These are phyloP conservation scores for Phytopythium ostracodes DNA, from an alignment of 352 stramenopile species.

Conservation along the genomic window DNA sequence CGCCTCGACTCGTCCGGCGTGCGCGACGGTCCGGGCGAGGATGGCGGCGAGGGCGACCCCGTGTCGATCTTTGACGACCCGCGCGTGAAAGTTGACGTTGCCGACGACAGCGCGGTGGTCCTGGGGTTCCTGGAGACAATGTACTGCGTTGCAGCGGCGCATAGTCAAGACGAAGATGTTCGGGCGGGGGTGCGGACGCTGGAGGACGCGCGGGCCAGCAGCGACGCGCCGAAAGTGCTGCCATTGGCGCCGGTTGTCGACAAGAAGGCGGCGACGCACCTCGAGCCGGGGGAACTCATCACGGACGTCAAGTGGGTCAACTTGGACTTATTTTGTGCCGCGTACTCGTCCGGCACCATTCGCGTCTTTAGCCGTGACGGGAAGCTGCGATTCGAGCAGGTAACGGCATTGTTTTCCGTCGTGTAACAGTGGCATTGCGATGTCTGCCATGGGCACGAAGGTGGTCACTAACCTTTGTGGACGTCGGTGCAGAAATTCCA, in stretches of 20 bases:
- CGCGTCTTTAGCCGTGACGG: constrained; percentile 54
- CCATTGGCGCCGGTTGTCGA: constrained; percentile 22
- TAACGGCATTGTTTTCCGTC: constrained; percentile 6
- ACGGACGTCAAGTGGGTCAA: constrained; percentile 70
- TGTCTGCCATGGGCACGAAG: neutral
- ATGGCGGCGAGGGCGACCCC: constrained; percentile 1
- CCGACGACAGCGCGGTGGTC: constrained; percentile 38
- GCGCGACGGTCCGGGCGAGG: neutral
- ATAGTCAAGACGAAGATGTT: neutral
- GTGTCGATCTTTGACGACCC: constrained; percentile 41
- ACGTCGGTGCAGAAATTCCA: constrained; percentile 37
- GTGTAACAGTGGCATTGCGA: neutral
- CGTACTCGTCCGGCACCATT: constrained; percentile 57
- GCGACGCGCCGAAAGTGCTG: constrained; percentile 3
- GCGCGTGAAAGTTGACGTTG: constrained; percentile 46
- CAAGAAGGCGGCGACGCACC: constrained; percentile 11
- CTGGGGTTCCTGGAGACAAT: constrained; percentile 37
- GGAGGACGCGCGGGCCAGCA: constrained; percentile 13
- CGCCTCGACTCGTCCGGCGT: constrained; percentile 21
- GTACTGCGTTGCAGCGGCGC: constrained; percentile 16
- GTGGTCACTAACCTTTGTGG: neutral
- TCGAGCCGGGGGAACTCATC: constrained; percentile 44
- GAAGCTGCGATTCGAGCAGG: constrained; percentile 56
- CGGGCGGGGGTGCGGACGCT: constrained; percentile 7
- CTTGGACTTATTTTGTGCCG: constrained; percentile 40